Evolutionary conservation across 176 grass and related monocot species (phyloP).

Genomic region (Oryza glumipatula): DNA sequence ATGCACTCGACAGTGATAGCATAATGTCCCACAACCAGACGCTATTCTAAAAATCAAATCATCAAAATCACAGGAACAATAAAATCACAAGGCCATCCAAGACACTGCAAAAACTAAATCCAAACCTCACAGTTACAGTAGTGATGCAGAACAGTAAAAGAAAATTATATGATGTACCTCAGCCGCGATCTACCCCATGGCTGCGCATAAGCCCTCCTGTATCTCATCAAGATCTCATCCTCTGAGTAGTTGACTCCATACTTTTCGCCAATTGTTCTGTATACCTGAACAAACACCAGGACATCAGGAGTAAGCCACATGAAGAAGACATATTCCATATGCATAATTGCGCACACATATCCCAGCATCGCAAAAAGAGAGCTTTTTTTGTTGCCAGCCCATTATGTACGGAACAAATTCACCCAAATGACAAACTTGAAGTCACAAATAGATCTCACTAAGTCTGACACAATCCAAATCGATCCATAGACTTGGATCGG

Average conservation of each 20-base stretch:
- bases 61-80: slow-evolving; percentile 6
- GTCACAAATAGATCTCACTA: slow-evolving; percentile 21
- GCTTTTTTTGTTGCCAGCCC: neutral
- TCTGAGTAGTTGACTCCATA: slow-evolving; percentile 90
- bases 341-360: no score
- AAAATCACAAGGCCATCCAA: neutral
- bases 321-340: slow-evolving; percentile 6
- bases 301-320: neutral
- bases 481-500: neutral
- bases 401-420: neutral
- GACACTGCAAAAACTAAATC: slow-evolving; percentile 10
- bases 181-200: slow-evolving; percentile 91
- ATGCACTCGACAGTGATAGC: slow-evolving; percentile 1
- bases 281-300: slow-evolving; percentile 59
- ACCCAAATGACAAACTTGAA: neutral
- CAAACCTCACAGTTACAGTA: neutral
- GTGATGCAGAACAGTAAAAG: neutral
- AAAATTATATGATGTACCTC: slow-evolving; percentile 51
- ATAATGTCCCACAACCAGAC: slow-evolving; percentile 32
- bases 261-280: slow-evolving; percentile 79
- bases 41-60: slow-evolving; percentile 2
- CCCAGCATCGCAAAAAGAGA: neutral
- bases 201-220: slow-evolving; percentile 67
- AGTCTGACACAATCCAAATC: neutral
- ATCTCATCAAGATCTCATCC: slow-evolving; percentile 82